Percentiles rank a stretch among this genome's conserved stretches.
Conservation (phyloP, 1,139 yeast species). For the Hyphopichia khmerensis region DNA sequence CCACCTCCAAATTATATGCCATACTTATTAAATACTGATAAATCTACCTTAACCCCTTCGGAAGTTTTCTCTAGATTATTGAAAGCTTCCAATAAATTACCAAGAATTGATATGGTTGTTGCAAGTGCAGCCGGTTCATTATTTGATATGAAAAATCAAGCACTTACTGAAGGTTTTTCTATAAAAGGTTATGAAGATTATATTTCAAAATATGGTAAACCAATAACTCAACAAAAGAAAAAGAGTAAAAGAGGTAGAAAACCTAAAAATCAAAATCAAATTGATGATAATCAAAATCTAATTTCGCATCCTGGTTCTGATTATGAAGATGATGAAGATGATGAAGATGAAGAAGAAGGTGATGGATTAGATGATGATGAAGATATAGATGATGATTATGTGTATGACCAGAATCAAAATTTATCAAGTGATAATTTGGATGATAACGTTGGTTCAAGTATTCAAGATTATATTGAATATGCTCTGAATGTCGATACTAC, state of each 20-base stretch:
- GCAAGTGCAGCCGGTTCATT: conserved; percentile 52
- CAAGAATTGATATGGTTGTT: conserved; percentile 46
- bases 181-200: conserved; percentile 13
- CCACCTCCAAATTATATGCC: conserved; percentile 53
- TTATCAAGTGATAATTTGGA: no score
- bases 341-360: conserved; percentile 2
- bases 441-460: neutral
- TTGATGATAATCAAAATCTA: neutral
- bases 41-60: conserved; percentile 33
- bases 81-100: conserved; percentile 38
- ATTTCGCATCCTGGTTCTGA: neutral
- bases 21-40: conserved; percentile 41
- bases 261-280: neutral
- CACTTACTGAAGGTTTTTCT: conserved; percentile 33
- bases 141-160: conserved; percentile 36
- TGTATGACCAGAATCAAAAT: neutral
- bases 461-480: conserved; percentile 12
- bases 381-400: conserved; percentile 4
- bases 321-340: conserved; percentile 1
- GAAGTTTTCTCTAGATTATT: conserved; percentile 38
- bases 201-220: conserved; percentile 3
- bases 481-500: conserved; percentile 12
- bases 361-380: conserved; percentile 6
- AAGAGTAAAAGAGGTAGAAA: conserved; percentile 1
- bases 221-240: neutral